Conservation (phyloP, 1,284 basidiomycete genomes). For the Ustilago sp. region DNA sequence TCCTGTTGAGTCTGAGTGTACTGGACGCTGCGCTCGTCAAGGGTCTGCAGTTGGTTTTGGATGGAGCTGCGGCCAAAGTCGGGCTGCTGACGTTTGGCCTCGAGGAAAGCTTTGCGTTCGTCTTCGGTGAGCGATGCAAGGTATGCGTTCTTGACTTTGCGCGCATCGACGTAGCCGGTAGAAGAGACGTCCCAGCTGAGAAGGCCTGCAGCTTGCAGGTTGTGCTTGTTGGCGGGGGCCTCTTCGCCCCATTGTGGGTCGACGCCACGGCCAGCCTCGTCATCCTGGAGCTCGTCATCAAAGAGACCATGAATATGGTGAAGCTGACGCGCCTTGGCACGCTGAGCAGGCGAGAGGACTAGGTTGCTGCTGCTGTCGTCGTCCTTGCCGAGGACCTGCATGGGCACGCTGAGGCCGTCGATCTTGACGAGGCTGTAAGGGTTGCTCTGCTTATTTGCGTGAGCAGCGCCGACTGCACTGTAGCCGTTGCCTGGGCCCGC, state of each 20-base stretch:
- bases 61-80: conserved; percentile 15
- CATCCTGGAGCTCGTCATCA: conserved; percentile 52
- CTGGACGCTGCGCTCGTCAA: conserved; percentile 28
- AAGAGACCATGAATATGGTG: conserved; percentile 56
- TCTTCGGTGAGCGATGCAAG: conserved; percentile 38
- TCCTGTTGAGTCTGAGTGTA: conserved; percentile 23
- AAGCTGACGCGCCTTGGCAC: conserved; percentile 52
- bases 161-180: conserved; percentile 51
- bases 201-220: conserved; percentile 32
- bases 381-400: conserved; percentile 48
- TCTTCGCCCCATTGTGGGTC: conserved; percentile 47
- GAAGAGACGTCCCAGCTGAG: conserved; percentile 52
- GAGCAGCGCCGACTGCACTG: conserved; percentile 21
- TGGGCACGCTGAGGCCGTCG: conserved; percentile 42
- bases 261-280: conserved; percentile 38
- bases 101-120: conserved; percentile 46
- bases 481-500: conserved; percentile 7
- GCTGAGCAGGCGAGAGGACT: conserved; percentile 50
- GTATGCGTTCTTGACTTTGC: conserved; percentile 54
- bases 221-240: conserved; percentile 19
- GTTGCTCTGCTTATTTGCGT: conserved; percentile 50
- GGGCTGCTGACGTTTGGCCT: conserved; percentile 20
- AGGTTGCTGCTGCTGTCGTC: conserved; percentile 49
- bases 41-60: conserved; percentile 14
- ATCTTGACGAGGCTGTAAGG: conserved; percentile 45